A percentile compares a stretch with the other conserved stretches of the same genome.
These are phyloP conservation scores for Pestalotiopsis sp. DNA, from an alignment of 2,329 filamentous ascomycete species.

Conservation along the genomic window DNA sequence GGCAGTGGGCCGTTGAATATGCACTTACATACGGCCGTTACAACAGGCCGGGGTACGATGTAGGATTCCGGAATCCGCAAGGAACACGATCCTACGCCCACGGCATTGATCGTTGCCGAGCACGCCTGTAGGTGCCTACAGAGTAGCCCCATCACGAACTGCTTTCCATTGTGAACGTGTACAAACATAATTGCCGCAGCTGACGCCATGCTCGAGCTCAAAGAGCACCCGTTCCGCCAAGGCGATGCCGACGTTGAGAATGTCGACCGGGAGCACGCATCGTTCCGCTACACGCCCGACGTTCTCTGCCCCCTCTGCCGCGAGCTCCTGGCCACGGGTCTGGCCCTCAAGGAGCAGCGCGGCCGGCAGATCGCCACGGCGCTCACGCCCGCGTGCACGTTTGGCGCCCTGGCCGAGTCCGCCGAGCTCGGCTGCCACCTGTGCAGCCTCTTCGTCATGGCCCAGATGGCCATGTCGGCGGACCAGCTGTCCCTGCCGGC, in stretches of 20 bases:
- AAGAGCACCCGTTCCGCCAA: background rate
- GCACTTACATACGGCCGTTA: no score
- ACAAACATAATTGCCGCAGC: no score
- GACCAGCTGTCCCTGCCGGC: background rate
- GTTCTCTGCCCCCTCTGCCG: slow-evolving; percentile 13
- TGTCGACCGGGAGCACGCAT: background rate
- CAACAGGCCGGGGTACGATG: no score
- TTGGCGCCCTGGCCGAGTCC: slow-evolving; percentile 4
- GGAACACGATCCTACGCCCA: no score
- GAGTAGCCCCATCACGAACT: no score
- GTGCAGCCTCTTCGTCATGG: slow-evolving; percentile 1
- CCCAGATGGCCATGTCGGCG: background rate
- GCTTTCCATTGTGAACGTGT: no score
- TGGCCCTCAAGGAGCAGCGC: background rate
- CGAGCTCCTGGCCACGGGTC: slow-evolving; percentile 4
- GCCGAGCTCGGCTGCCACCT: slow-evolving; percentile 10
- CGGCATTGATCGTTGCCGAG: no score
- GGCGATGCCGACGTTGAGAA: background rate
- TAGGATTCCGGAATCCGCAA: no score
- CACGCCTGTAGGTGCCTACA: no score
- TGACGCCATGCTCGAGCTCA: background rate
- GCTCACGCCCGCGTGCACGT: slow-evolving; percentile 3
- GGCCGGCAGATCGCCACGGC: background rate
- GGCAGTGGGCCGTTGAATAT: no score
- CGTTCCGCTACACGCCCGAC: slow-evolving; percentile 12